phyloP scores from a whole-genome alignment of 768 basidiomycete species.

The Inosperma sp. region DNA sequence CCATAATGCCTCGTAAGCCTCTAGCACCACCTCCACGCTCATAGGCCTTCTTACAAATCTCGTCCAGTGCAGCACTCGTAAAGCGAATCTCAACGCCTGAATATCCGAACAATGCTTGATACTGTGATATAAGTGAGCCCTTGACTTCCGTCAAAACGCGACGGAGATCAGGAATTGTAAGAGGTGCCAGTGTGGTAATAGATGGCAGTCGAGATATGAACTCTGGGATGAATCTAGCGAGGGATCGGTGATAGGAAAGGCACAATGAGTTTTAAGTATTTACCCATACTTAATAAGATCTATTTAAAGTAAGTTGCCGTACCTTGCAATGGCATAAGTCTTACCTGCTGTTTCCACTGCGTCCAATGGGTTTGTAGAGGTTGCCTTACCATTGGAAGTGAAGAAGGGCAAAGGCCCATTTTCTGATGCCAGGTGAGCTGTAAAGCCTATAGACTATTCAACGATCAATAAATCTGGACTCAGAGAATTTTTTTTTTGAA shows the following conservation, averaged over 20 bases:
- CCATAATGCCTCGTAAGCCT: slow-evolving; percentile 87
- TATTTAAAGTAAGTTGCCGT: slow-evolving; percentile 17
- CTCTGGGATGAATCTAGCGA: slow-evolving; percentile 81
- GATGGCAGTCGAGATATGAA: slow-evolving; percentile 92
- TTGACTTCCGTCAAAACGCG: slow-evolving; percentile 91
- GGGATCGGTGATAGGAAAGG: slow-evolving; percentile 5
- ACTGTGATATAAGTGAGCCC: slow-evolving; percentile 88
- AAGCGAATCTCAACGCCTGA: slow-evolving; percentile 86
- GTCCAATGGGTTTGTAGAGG: slow-evolving; percentile 50
- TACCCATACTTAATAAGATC: slow-evolving; percentile 87
- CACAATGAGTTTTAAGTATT: slow-evolving; percentile 1
- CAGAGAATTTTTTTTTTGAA: background rate
- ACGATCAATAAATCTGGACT: slow-evolving; percentile 3
- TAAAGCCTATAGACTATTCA: slow-evolving; percentile 85
- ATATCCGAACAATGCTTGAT: slow-evolving; percentile 75
- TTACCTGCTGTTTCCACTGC: slow-evolving; percentile 67
- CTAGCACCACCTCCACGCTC: slow-evolving; percentile 87
- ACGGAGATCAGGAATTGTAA: slow-evolving; percentile 77
- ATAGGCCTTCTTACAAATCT: slow-evolving; percentile 73
- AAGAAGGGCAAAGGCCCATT: slow-evolving; percentile 62
- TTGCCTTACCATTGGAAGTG: slow-evolving; percentile 61
- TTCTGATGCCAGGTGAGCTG: slow-evolving; percentile 38
- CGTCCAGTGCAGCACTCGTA: slow-evolving; percentile 73
- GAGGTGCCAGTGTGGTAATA: slow-evolving; percentile 75
- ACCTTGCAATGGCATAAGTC: slow-evolving; percentile 11